Evolutionary conservation across 495 filamentous ascomycete genomes (phyloP).

Genomic region (Trichoderma erinaceum): DNA sequence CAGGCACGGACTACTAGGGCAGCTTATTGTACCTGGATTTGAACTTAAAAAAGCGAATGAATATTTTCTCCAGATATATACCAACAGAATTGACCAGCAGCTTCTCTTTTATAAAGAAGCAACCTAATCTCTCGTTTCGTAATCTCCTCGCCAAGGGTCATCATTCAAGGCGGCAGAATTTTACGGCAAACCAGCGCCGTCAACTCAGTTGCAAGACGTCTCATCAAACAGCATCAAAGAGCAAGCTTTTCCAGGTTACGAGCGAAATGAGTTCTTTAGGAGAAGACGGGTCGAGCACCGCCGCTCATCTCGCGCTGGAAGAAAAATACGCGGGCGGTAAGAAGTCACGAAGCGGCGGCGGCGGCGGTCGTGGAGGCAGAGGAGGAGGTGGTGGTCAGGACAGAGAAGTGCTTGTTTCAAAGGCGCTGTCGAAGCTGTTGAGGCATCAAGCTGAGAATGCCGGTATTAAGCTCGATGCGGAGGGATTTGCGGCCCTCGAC

Average conservation of each 20-base stretch:
- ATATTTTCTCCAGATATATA: neutral
- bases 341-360: neutral
- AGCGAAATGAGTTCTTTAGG: neutral
- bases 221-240: neutral
- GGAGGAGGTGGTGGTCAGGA: constrained; percentile 28
- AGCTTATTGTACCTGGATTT: too few relatives aligned
- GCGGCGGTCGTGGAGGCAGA: constrained; percentile 20
- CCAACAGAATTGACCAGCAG: too few relatives aligned
- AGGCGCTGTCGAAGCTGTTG: constrained; percentile 70
- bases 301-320: neutral
- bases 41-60: neutral
- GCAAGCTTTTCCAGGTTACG: neutral
- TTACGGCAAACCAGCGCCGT: neutral
- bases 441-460: constrained; percentile 78
- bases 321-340: constrained; percentile 2
- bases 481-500: constrained; percentile 74
- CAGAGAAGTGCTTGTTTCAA: constrained; percentile 66
- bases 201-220: neutral
- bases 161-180: neutral
- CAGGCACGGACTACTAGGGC: neutral
- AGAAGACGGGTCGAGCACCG: neutral
- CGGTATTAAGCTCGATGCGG: constrained; percentile 64
- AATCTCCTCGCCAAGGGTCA: neutral
- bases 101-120: neutral
- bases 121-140: neutral